Evolutionary conservation across 805 yeast species (phyloP), one percentile per base, ranked within the genome.

Genomic region (Kockiozyma suomiensis): DNA sequence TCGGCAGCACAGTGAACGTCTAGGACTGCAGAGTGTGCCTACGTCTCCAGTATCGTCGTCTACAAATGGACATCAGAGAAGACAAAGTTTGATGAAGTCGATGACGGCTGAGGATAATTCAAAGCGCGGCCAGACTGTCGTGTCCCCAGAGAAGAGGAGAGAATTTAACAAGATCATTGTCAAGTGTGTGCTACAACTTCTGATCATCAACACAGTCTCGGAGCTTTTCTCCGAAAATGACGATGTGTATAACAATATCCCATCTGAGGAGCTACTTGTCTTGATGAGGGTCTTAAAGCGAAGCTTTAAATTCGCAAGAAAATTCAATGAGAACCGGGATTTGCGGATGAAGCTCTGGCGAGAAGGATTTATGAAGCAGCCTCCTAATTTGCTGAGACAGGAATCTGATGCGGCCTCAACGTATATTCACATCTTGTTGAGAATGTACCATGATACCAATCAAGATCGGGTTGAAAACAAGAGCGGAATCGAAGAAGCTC

Each of bases 401-500:
- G 99, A 96, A 73, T 85, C 96, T 0, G 84, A 90, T 37, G 85
- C 97, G 0, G 86, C 96, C 1, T 93, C 96, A 1, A 96, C 91
- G 1, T 88, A 85, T 72, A 85, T 93, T 64, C 85, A 86, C 68
- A 81, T 92, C 48, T 79, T 89, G 78, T 89, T 93, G 79, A 81
- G 87, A 68, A 76, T 93, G 70, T 91, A 90, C 72, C 82, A 87
- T 61, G 90, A 87, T 70, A 78, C 79, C 15, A 79, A 77, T 28
- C 84, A 84, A 70, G 78, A 81, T 3, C 75, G 76, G 32, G 72
- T 69, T 43, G 79, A 76, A 60, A 78, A 80, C 59, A 82, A 85
- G 67, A 73, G 75, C 17, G 77, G 72, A 57, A 84, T 84, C 62
- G 82, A 84, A 68, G 78, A 76, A 10, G 81, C 66, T 81, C 26